phyloP scores from a whole-genome alignment of 495 filamentous ascomycete genomes.

The Aspergillus cavernicola region DNA sequence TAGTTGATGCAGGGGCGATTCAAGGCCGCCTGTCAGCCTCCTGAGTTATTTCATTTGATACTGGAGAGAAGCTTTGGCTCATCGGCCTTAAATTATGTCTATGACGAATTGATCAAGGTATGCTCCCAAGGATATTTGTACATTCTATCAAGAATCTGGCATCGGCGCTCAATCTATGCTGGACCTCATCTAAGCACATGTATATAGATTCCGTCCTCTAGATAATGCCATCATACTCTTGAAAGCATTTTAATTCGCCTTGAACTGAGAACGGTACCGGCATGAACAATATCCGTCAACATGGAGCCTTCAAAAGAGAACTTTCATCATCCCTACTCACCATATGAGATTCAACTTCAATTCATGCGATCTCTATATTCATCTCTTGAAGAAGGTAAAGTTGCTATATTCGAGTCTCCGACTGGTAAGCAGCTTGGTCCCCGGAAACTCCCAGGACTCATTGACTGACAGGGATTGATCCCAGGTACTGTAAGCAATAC shows the following conservation, averaged over 20 bases:
- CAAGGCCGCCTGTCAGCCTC: background rate
- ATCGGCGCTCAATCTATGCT: no score
- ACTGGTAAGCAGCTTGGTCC: slow-evolving; percentile 55
- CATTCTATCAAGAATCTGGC: no score
- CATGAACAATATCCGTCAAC: background rate
- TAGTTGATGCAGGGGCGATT: slow-evolving; percentile 1
- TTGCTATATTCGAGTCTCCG: slow-evolving; percentile 92
- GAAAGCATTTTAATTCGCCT: background rate
- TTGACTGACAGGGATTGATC: background rate
- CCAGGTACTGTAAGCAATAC: slow-evolving; percentile 38
- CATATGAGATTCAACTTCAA: slow-evolving; percentile 83
- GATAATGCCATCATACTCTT: background rate
- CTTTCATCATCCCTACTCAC: slow-evolving; percentile 90
- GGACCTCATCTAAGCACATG: background rate
- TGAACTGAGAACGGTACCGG: background rate
- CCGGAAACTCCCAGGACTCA: no score
- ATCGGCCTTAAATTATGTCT: no score
- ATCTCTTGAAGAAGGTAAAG: slow-evolving; percentile 71
- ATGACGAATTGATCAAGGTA: no score
- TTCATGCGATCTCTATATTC: slow-evolving; percentile 88
- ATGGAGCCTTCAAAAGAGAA: slow-evolving; percentile 37
- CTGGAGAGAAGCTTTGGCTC: background rate
- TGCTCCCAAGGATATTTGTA: no score
- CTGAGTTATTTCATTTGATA: background rate
- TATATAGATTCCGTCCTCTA: background rate